Evolutionary conservation across 345 rosid genomes (phyloP).

Genomic region (Streptanthus diversifolius): DNA sequence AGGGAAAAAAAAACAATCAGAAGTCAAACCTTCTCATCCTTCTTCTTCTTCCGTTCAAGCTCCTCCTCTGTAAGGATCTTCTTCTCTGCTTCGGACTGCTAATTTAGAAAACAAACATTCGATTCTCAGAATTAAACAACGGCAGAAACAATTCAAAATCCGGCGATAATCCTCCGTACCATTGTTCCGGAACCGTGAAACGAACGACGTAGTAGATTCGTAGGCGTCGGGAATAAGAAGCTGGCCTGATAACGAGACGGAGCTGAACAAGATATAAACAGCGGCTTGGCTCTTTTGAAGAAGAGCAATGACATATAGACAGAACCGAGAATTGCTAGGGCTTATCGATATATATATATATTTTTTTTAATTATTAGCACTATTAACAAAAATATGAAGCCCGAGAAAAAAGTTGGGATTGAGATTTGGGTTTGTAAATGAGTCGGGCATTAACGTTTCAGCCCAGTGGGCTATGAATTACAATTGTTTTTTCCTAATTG

Average conservation of each 20-base stretch:
- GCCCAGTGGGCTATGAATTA: constrained; percentile 14
- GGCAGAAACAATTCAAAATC: background rate
- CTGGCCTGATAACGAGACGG: background rate
- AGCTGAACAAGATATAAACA: constrained; percentile 4
- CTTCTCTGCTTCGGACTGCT: constrained; percentile 52
- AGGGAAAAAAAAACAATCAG: background rate
- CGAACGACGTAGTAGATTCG: constrained; percentile 2
- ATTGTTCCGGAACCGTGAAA: constrained; percentile 29
- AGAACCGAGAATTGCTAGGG: constrained; percentile 11
- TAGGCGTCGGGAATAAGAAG: constrained; percentile 3
- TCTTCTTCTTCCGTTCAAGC: constrained; percentile 83
- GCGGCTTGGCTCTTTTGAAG: constrained; percentile 29
- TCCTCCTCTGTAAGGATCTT: constrained; percentile 63
- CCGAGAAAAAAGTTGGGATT: background rate
- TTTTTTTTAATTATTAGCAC: no score
- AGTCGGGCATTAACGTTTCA: background rate
- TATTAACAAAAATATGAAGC: no score
- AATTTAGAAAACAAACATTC: constrained; percentile 7
- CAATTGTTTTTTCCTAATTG: no score
- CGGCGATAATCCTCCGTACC: constrained; percentile 11
- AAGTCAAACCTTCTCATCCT: constrained; percentile 70
- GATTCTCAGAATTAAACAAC: background rate
- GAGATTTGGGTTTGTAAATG: background rate
- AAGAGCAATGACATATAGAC: constrained; percentile 35
- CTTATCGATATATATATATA: background rate